Evolutionary conservation across 495 filamentous ascomycete species (phyloP).

Genomic region (Trichoderma asperelloides): DNA sequence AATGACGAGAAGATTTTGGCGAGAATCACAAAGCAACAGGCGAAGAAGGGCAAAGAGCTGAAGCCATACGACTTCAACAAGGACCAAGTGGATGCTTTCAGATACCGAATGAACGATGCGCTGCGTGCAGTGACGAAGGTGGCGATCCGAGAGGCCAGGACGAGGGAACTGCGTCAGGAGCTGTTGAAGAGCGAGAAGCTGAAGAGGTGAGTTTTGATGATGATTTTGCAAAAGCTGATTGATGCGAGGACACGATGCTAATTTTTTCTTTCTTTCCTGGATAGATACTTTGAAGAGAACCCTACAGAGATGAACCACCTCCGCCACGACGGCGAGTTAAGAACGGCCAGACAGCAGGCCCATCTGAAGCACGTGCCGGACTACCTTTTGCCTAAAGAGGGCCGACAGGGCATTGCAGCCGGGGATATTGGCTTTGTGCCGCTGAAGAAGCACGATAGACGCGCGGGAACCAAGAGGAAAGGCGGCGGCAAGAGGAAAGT

Average conservation of each 20-base stretch:
- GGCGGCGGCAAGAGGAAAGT: conserved; percentile 52
- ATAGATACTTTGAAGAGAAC: conserved; percentile 85
- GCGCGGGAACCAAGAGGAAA: conserved; percentile 57
- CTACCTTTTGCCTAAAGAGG: conserved; percentile 80
- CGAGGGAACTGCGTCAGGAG: conserved; percentile 78
- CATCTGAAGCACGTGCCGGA: conserved; percentile 95
- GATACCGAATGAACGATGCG: conserved; percentile 90
- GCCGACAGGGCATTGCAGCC: conserved; percentile 53
- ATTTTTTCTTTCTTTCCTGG: not conserved
- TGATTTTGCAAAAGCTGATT: not conserved
- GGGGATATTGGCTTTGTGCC: conserved; percentile 64
- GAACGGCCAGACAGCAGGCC: conserved; percentile 66
- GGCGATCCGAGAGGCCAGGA: conserved; percentile 81
- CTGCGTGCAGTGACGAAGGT: conserved; percentile 71
- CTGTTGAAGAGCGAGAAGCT: conserved; percentile 87
- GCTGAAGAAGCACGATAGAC: conserved; percentile 50
- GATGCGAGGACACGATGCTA: not conserved
- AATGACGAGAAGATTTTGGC: conserved; percentile 76
- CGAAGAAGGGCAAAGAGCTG: conserved; percentile 64
- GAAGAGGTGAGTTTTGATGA: conserved; percentile 42
- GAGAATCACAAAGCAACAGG: conserved; percentile 63
- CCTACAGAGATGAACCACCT: conserved; percentile 78
- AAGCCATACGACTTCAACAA: conserved; percentile 92
- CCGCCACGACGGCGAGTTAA: conserved; percentile 81
- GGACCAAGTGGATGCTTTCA: conserved; percentile 82